These are phyloP conservation scores for Blastobotrys chiropterorum DNA, from an alignment of 805 yeast species.

Conservation along the genomic window DNA sequence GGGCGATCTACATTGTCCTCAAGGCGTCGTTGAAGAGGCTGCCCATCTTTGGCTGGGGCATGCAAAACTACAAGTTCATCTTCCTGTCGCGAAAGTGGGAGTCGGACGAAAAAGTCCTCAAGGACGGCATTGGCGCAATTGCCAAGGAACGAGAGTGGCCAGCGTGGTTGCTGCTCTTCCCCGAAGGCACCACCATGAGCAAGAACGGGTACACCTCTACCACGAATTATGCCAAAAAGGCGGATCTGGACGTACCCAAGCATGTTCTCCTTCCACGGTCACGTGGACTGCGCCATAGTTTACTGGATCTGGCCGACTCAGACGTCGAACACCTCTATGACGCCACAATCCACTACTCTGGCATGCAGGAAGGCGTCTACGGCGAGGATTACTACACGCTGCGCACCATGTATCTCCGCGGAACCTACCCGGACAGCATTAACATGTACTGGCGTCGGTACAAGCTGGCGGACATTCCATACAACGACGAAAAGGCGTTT, in stretches of 20 bases:
- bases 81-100: slow-evolving; percentile 84
- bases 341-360: slow-evolving; percentile 76
- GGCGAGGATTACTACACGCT: slow-evolving; percentile 77
- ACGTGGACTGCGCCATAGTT: slow-evolving; percentile 67
- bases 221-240: slow-evolving; percentile 48
- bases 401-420: slow-evolving; percentile 54
- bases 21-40: slow-evolving; percentile 65
- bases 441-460: slow-evolving; percentile 59
- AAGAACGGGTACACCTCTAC: slow-evolving; percentile 56
- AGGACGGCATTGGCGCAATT: slow-evolving; percentile 47
- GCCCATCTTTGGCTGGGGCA: slow-evolving; percentile 82
- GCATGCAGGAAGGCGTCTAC: slow-evolving; percentile 50
- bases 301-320: slow-evolving; percentile 42
- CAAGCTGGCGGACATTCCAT: slow-evolving; percentile 58
- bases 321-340: slow-evolving; percentile 56
- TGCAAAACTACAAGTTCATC: slow-evolving; percentile 70
- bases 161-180: slow-evolving; percentile 71
- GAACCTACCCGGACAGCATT: slow-evolving; percentile 63
- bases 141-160: slow-evolving; percentile 47
- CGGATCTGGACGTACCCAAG: slow-evolving; percentile 37
- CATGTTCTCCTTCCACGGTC: slow-evolving; percentile 77
- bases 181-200: slow-evolving; percentile 90
- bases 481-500: slow-evolving; percentile 47
- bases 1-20: slow-evolving; percentile 63
- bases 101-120: slow-evolving; percentile 56